Percentiles rank a stretch among this genome's conserved stretches.
Conservation (phyloP, 1,284 basidiomycete species). For the Cryptococcus sp. region DNA sequence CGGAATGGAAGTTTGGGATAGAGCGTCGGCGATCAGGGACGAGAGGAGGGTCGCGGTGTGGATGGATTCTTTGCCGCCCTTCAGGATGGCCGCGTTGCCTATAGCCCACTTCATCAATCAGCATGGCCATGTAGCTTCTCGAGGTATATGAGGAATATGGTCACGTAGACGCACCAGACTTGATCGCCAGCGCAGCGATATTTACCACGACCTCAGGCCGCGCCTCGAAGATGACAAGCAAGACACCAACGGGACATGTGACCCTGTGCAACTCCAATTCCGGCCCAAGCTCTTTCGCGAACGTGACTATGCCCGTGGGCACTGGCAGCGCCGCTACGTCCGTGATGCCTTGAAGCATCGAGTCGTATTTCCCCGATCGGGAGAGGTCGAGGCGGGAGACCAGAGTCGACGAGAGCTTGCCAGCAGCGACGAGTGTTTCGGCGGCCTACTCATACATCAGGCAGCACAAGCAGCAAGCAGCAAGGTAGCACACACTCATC, state of each 20-base stretch:
- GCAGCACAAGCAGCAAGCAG: conserved; percentile 4
- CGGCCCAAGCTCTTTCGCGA: conserved; percentile 84
- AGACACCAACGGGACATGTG: conserved; percentile 94
- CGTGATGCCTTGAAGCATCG: conserved; percentile 84
- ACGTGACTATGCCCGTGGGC: conserved; percentile 83
- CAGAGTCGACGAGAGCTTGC: conserved; percentile 78
- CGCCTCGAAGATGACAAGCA: conserved; percentile 97
- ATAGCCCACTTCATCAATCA: neutral
- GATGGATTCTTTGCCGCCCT: conserved; percentile 93
- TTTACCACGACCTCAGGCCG: conserved; percentile 98
- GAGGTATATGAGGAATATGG: conserved; percentile 7
- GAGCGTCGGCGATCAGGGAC: conserved; percentile 74
- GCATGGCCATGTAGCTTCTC: neutral
- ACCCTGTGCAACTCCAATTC: conserved; percentile 87
- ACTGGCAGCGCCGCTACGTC: conserved; percentile 85
- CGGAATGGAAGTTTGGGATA: conserved; percentile 73
- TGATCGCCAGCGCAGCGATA: conserved; percentile 93
- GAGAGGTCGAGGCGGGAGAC: conserved; percentile 84
- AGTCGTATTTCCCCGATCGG: conserved; percentile 86
- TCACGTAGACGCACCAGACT: conserved; percentile 69
- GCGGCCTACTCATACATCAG: conserved; percentile 62
- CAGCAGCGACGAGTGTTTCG: conserved; percentile 71
- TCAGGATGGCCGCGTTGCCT: conserved; percentile 93
- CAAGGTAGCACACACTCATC: neutral
- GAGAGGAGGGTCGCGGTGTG: conserved; percentile 75